These are phyloP conservation scores for Eucalyptus lansdowneana DNA, from an alignment of 345 rosid genomes.

Conservation along the genomic window DNA sequence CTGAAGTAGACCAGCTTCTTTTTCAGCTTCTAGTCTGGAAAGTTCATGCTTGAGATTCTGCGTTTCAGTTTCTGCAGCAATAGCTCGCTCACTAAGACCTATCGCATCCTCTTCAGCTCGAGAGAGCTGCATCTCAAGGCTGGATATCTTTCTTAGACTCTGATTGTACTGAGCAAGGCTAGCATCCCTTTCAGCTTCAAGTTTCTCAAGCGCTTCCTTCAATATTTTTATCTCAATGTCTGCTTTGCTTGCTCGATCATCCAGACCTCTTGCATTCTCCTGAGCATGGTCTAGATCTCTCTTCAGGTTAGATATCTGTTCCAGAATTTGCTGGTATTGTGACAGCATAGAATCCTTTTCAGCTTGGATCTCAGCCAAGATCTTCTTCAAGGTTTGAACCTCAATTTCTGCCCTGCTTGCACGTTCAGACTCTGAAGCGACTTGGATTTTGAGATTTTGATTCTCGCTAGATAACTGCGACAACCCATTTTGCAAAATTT, in stretches of 20 bases:
- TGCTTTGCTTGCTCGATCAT: conserved; percentile 66
- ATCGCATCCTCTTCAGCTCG: conserved; percentile 34
- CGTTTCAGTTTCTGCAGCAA: conserved; percentile 53
- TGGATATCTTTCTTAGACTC: conserved; percentile 51
- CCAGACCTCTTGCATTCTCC: conserved; percentile 44
- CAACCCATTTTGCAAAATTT: conserved; percentile 9
- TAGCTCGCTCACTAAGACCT: conserved; percentile 33
- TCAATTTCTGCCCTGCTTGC: conserved; percentile 45
- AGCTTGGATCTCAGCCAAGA: conserved; percentile 53
- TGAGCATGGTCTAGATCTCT: conserved; percentile 48
- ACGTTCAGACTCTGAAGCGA: conserved; percentile 18
- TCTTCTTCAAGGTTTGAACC: conserved; percentile 42
- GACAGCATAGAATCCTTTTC: conserved; percentile 59
- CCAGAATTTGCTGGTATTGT: conserved; percentile 54
- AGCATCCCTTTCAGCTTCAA: conserved; percentile 71
- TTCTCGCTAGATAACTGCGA: conserved; percentile 21
- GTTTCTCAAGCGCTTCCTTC: conserved; percentile 47
- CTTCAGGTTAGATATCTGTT: conserved; percentile 55
- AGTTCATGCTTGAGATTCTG: conserved; percentile 43
- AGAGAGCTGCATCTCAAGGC: conserved; percentile 30
- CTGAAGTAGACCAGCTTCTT: conserved; percentile 43
- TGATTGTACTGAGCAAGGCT: conserved; percentile 52
- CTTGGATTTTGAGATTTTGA: conserved; percentile 17
- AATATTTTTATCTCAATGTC: conserved; percentile 63
- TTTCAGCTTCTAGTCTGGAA: conserved; percentile 49